Evolutionary conservation across 179 eudicot genomes (phyloP), one percentile per base, ranked within the genome.

Genomic region (Carnegiea gigantea): DNA sequence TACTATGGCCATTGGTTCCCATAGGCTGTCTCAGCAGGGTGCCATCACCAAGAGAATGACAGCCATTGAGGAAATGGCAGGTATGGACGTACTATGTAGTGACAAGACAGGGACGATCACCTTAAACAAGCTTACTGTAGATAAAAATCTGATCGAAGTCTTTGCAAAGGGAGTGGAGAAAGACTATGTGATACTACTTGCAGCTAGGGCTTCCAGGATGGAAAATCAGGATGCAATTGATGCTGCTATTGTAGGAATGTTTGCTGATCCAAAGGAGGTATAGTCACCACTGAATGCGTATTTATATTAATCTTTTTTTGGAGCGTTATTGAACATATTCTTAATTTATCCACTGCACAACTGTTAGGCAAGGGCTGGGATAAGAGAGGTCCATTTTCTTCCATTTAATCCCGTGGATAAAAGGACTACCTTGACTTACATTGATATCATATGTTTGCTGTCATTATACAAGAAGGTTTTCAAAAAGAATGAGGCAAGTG

Each of bases 211-310:
- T 71, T 95, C 98, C 17, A 93, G 98, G 85, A 83, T 84, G 43
- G 98, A 95, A 84, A 95, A 95, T 81, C 98, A 95, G 88, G 98
- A 95, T 85, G 98, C 98, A 11, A 95, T 95, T 84, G 98, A 95
- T 87, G 93, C 95, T 68, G 91, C 91, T 80, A 95, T 95, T 75
- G 97, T 95, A 33, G 92, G 92, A n/a, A 93, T 88, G 86, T 93
- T 95, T 53, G 93, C 94, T 54, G 98, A 95, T 85, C 97, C 98
- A 20, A 95, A 93, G 76, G 97, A 95, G 98, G 98, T 93, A 88
- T 74, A 65, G 26, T 14, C 26, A 59, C 77, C 33, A 21, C 14
- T 40, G 40, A 26, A 67, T 24, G 12, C 15, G 44, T 40, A 21
- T 73, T 44, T 12, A 46, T 46, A 49, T 51, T 76, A 15, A 38